phyloP scores from a whole-genome alignment of 768 basidiomycete species.

The Xerocomellus intermedius region DNA sequence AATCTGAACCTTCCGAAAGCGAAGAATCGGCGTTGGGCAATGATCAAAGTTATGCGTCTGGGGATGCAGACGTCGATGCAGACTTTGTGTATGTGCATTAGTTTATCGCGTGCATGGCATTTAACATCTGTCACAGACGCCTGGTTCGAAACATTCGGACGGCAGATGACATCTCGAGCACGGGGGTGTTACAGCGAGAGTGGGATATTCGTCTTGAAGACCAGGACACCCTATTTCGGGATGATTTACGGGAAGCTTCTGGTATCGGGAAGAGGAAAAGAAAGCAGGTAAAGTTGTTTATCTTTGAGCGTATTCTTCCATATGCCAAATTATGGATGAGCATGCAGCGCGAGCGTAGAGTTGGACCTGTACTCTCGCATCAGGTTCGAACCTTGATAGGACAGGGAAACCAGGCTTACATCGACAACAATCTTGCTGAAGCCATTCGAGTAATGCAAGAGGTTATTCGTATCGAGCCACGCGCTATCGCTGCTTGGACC shows the following conservation, averaged over 20 bases:
- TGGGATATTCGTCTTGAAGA: slow-evolving; percentile 41
- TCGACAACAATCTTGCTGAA: slow-evolving; percentile 61
- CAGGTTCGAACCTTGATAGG: slow-evolving; percentile 49
- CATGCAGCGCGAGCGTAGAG: slow-evolving; percentile 12
- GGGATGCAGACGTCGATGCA: slow-evolving; percentile 17
- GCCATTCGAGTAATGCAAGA: slow-evolving; percentile 84
- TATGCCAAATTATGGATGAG: neutral
- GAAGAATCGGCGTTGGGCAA: slow-evolving; percentile 2
- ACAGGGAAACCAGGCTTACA: slow-evolving; percentile 84
- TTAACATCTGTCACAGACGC: neutral
- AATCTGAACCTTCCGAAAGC: slow-evolving; percentile 12
- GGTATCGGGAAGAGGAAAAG: slow-evolving; percentile 58
- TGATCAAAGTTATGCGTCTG: neutral
- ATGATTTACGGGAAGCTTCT: slow-evolving; percentile 62
- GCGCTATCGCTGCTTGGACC: slow-evolving; percentile 80
- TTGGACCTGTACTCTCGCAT: slow-evolving; percentile 15
- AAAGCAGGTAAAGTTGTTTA: slow-evolving; percentile 39
- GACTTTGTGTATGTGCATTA: slow-evolving; percentile 20
- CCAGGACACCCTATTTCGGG: slow-evolving; percentile 64
- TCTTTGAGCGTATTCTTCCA: neutral
- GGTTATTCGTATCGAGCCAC: slow-evolving; percentile 91
- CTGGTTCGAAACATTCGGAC: slow-evolving; percentile 4
- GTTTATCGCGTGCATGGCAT: too few relatives aligned
- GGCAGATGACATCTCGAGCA: slow-evolving; percentile 15
- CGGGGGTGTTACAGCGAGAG: slow-evolving; percentile 6